Conservation (phyloP, 2,329 filamentous ascomycete genomes). For the Neofusicoccum parvum region DNA sequence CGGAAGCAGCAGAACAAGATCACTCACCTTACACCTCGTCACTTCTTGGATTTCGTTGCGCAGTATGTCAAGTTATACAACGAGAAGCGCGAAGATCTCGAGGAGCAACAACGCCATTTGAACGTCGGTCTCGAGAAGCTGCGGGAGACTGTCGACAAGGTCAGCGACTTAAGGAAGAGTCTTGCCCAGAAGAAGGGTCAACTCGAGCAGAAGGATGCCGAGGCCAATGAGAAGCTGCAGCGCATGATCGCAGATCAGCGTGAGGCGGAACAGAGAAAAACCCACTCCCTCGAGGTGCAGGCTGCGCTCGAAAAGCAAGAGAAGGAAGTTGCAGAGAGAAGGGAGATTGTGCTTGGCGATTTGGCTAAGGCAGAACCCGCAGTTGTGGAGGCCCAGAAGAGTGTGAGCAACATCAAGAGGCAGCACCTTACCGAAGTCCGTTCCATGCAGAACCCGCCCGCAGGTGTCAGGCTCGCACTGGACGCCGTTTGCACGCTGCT, state of each 20-base stretch:
- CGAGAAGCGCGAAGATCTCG: slow-evolving; percentile 96
- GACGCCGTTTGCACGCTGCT: slow-evolving; percentile 96
- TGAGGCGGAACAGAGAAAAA: slow-evolving; percentile 89
- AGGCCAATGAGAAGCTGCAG: slow-evolving; percentile 96
- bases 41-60: slow-evolving; percentile 96
- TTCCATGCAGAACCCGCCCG: slow-evolving; percentile 91
- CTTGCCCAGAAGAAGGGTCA: slow-evolving; percentile 93
- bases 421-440: slow-evolving; percentile 96
- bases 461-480: slow-evolving; percentile 86
- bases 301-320: slow-evolving; percentile 86
- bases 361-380: slow-evolving; percentile 90
- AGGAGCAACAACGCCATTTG: slow-evolving; percentile 97
- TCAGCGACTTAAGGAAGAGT: slow-evolving; percentile 85
- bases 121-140: slow-evolving; percentile 98
- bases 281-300: slow-evolving; percentile 85
- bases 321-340: slow-evolving; percentile 78
- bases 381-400: slow-evolving; percentile 88
- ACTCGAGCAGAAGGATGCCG: slow-evolving; percentile 87
- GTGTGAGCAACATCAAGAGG: slow-evolving; percentile 97
- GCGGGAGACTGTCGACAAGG: slow-evolving; percentile 94
- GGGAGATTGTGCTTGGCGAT: slow-evolving; percentile 82
- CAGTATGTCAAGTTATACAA: slow-evolving; percentile 98
- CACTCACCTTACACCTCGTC: slow-evolving; percentile 91
- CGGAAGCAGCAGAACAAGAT: slow-evolving; percentile 89
- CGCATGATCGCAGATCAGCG: slow-evolving; percentile 96